Conservation (phyloP, 345 rosid genomes). For the Ceriops tagal region DNA sequence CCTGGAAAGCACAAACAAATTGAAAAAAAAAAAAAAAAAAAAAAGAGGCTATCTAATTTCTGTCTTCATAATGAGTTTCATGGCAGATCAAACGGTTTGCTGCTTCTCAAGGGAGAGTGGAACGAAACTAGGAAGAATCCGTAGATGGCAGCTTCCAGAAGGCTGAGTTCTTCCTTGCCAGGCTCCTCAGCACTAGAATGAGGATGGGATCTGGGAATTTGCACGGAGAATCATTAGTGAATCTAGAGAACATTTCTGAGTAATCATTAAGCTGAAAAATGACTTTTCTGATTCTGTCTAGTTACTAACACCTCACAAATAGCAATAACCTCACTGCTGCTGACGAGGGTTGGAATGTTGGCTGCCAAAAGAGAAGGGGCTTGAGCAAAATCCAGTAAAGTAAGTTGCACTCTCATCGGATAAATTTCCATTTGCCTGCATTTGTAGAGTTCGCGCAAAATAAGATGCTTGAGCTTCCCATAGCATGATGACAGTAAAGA, state of each 20-base stretch:
- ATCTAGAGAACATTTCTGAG: neutral
- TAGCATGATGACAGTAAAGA: neutral
- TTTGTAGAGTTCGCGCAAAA: neutral
- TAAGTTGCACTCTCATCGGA: constrained; percentile 19
- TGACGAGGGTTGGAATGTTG: constrained; percentile 20
- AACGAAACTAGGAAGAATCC: neutral
- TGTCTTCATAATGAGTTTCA: no score
- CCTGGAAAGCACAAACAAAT: neutral
- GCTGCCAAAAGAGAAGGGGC: constrained; percentile 17
- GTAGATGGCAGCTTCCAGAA: neutral
- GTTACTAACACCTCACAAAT: no score
- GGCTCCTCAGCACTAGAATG: neutral
- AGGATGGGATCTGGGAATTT: constrained; percentile 4
- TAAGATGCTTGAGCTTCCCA: neutral
- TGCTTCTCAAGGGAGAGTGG: constrained; percentile 17
- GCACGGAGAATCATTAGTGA: neutral
- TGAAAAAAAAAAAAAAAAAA: neutral
- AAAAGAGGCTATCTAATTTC: neutral
- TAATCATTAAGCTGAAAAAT: no score
- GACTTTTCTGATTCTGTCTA: no score
- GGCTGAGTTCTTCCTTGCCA: neutral
- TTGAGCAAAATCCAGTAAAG: constrained; percentile 30
- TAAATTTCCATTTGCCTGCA: constrained; percentile 23
- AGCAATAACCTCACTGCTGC: constrained; percentile 4
- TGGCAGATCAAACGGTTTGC: neutral